These are phyloP conservation scores for Aspergillus ustus DNA, from an alignment of 2,329 filamentous ascomycete species.

Conservation along the genomic window DNA sequence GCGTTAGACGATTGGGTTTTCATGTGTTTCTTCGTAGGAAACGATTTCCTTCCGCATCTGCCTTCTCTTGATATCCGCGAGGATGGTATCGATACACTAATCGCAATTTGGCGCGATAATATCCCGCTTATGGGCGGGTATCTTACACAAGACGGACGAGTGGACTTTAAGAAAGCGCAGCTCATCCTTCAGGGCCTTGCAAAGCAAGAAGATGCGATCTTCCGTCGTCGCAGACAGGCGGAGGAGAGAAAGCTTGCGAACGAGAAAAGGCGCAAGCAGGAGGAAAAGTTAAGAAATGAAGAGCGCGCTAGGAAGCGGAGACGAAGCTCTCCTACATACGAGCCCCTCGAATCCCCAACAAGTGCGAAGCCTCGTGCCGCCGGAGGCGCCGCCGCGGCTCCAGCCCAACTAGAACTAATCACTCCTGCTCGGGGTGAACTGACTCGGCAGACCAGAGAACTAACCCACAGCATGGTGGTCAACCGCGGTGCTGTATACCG, in stretches of 20 bases:
- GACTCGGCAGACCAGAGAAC: slow-evolving; percentile 60
- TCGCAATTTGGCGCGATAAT: slow-evolving; percentile 96
- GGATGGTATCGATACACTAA: slow-evolving; percentile 94
- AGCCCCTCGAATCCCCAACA: slow-evolving; percentile 38
- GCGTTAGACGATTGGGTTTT: slow-evolving; percentile 98
- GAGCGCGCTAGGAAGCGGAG: slow-evolving; percentile 48
- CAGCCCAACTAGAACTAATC: slow-evolving; percentile 60
- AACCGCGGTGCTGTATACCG: slow-evolving; percentile 70
- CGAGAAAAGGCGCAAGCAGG: slow-evolving; percentile 76
- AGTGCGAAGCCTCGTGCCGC: slow-evolving; percentile 27
- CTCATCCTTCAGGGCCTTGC: slow-evolving; percentile 85
- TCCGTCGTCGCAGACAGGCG: slow-evolving; percentile 81
- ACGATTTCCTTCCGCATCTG: slow-evolving; percentile 96
- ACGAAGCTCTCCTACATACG: slow-evolving; percentile 51
- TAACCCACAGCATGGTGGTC: slow-evolving; percentile 88
- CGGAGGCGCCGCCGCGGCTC: slow-evolving; percentile 41
- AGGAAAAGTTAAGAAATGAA: slow-evolving; percentile 61
- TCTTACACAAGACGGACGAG: slow-evolving; percentile 90
- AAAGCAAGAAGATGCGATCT: slow-evolving; percentile 92
- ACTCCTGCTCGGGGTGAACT: slow-evolving; percentile 59
- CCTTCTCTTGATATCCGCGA: slow-evolving; percentile 97
- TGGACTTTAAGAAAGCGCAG: slow-evolving; percentile 85
- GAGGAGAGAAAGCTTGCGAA: slow-evolving; percentile 83
- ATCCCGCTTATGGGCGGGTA: slow-evolving; percentile 91
- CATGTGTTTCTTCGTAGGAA: slow-evolving; percentile 98